Base-by-base conservation (phyloP, 352 stramenopile genomes). In the Phytophthora pistaciae region DNA sequence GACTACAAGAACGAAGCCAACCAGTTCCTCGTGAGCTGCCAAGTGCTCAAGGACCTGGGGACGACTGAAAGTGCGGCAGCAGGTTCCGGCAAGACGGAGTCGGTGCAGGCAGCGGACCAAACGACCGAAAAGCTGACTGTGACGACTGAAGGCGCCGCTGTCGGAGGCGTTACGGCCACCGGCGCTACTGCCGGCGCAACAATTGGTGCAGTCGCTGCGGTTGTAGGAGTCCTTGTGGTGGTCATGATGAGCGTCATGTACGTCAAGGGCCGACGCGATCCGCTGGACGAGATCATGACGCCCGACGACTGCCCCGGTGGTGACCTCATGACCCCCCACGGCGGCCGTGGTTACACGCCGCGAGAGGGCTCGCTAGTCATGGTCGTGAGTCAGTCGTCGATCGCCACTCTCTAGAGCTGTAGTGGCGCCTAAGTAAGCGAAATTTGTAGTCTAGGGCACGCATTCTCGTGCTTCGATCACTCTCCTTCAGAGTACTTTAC, bases 1-100 rank as follows among this genome's bases (percentile, higher is more conserved):
- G 75, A 78, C 13, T 59, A n/a, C 56, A 92, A 94, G 72, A 89
- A 82, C 65, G 77, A 88, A 61, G 64, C 33, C 27, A 91, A 91
- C 55, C 77, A 85, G 73, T 84, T 77, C 49, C 72, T 94, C 54
- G 33, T 84, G 21, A 85, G 75, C 59, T 94, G 84, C 68, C 75
- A 80, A 57, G 79, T 90, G 27, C 49, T 93, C 20, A 64, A 74
- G 40, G 66, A 80, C 9, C 48, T 64, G 42, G 50, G 25, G 36
- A 40, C 48, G 42, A 70, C 60, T 29, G 68, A 63, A 56, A 74
- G 33, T 27, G 48, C 50, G 29, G 44, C 11, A 49, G 56, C 58
- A 10, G 29, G 6, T 46, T 50, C 36, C 29, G 20, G 33, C 0
- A 33, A 3, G 20, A 62, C 54, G 20, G 57, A 73, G 29, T 61